Evolutionary conservation across 805 yeast species (phyloP).

Genomic region (Starmerella potacharoeniae): DNA sequence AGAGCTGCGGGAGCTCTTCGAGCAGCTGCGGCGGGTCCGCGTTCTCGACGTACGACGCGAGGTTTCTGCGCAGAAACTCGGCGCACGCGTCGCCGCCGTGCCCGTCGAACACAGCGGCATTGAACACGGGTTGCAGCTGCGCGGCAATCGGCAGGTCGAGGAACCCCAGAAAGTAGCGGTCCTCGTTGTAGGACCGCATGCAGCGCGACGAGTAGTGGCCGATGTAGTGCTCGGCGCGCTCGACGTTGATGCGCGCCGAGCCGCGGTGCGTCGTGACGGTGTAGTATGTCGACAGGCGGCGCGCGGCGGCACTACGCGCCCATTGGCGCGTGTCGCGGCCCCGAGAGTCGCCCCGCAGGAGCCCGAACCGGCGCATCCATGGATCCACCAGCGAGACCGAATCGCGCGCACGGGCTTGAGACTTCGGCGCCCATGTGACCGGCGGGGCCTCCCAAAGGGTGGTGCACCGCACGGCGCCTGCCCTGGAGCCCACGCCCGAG

Average conservation of each 20-base stretch:
- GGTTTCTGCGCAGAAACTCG: conserved; percentile 41
- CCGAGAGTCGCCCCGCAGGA: background rate
- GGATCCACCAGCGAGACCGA: background rate
- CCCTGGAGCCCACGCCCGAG: too few species aligned
- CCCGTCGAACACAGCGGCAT: conserved; percentile 78
- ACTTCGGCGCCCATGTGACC: background rate
- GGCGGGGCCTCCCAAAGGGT: too few species aligned
- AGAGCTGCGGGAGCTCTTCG: conserved; percentile 40
- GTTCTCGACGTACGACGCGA: conserved; percentile 44
- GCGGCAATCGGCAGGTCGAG: conserved; percentile 31
- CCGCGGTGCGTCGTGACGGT: conserved; percentile 16
- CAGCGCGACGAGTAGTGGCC: conserved; percentile 75
- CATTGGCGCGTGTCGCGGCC: background rate
- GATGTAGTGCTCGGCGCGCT: conserved; percentile 56
- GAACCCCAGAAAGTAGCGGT: conserved; percentile 57
- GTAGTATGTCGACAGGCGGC: conserved; percentile 16
- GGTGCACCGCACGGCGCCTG: too few species aligned
- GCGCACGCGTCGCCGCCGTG: conserved; percentile 84
- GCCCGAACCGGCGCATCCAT: conserved; percentile 3
- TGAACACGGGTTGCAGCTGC: conserved; percentile 39
- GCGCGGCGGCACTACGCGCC: background rate
- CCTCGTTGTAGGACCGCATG: conserved; percentile 72
- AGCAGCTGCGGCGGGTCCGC: conserved; percentile 30
- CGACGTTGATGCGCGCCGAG: conserved; percentile 41
- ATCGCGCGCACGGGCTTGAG: background rate